A percentile compares a stretch with the other conserved stretches of the same genome.
Conservation (phyloP, 805 yeast species). For the Ogataea ramenticola region DNA sequence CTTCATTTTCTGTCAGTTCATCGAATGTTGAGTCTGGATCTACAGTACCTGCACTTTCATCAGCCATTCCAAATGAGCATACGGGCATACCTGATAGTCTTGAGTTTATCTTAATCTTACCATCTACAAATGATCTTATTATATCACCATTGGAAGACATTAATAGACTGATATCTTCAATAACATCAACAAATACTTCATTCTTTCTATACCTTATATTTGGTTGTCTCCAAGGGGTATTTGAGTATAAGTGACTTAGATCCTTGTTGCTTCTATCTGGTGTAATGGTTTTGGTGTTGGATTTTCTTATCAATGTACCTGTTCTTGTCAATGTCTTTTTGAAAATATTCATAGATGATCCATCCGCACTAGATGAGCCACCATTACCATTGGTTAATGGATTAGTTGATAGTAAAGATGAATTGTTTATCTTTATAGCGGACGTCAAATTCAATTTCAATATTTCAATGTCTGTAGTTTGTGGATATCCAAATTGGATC, state of each 20-base stretch:
- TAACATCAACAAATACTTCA: conserved; percentile 69
- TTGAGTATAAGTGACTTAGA: background rate
- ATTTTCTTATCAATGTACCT: conserved; percentile 10
- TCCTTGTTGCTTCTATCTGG: background rate
- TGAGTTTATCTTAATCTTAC: conserved; percentile 62
- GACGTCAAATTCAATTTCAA: conserved; percentile 28
- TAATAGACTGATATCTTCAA: conserved; percentile 66
- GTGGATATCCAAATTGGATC: conserved; percentile 74
- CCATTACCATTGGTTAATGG: background rate
- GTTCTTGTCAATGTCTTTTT: conserved; percentile 11
- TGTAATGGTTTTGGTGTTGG: background rate
- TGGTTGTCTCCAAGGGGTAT: conserved; percentile 48
- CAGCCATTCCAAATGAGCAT: conserved; percentile 75
- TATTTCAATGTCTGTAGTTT: conserved; percentile 45
- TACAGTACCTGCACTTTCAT: conserved; percentile 17
- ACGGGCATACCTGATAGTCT: conserved; percentile 77
- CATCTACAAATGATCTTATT: conserved; percentile 67
- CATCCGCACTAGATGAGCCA: background rate
- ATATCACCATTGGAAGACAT: conserved; percentile 59
- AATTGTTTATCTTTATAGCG: conserved; percentile 3
- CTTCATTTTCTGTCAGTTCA: conserved; percentile 9
- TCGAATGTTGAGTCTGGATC: background rate
- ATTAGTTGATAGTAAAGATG: background rate
- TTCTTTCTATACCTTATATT: conserved; percentile 76
- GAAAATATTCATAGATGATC: conserved; percentile 5